A percentile compares a stretch with the other conserved stretches of the same genome.
These are phyloP conservation scores for Neckera pumila DNA, from an alignment of 225 moss, liverwort and hornwort species.

Conservation along the genomic window DNA sequence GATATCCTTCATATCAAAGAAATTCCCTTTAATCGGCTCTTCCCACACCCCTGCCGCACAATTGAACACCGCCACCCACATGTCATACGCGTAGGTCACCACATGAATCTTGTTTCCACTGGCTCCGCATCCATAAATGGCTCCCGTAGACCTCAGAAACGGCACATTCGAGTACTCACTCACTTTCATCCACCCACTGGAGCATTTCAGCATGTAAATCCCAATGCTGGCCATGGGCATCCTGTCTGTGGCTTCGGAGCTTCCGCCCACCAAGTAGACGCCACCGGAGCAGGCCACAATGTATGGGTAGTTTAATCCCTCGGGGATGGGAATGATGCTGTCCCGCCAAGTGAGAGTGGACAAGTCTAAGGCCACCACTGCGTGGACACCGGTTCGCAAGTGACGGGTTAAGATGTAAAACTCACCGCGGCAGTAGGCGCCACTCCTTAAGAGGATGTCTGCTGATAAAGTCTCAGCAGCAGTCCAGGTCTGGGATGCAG, in stretches of 20 bases:
- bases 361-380: background rate
- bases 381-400: background rate
- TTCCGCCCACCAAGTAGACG: slow-evolving; percentile 25
- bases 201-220: background rate
- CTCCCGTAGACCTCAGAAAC: slow-evolving; percentile 29
- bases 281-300: slow-evolving; percentile 10
- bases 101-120: slow-evolving; percentile 9
- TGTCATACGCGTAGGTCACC: slow-evolving; percentile 42
- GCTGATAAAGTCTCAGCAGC: background rate
- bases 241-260: slow-evolving; percentile 15
- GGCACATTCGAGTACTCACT: background rate
- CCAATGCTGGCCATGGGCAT: slow-evolving; percentile 27
- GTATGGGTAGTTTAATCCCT: slow-evolving; percentile 10
- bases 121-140: slow-evolving; percentile 39
- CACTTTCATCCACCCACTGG: slow-evolving; percentile 14
- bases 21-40: slow-evolving; percentile 29
- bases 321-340: background rate
- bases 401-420: slow-evolving; percentile 15
- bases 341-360: slow-evolving; percentile 1
- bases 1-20: slow-evolving; percentile 46
- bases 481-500: slow-evolving; percentile 3
- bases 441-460: background rate
- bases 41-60: slow-evolving; percentile 10
- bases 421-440: slow-evolving; percentile 2
- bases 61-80: slow-evolving; percentile 37